Base-by-base conservation (phyloP, 2,329 filamentous ascomycete species). In the Triangularia setosa region DNA sequence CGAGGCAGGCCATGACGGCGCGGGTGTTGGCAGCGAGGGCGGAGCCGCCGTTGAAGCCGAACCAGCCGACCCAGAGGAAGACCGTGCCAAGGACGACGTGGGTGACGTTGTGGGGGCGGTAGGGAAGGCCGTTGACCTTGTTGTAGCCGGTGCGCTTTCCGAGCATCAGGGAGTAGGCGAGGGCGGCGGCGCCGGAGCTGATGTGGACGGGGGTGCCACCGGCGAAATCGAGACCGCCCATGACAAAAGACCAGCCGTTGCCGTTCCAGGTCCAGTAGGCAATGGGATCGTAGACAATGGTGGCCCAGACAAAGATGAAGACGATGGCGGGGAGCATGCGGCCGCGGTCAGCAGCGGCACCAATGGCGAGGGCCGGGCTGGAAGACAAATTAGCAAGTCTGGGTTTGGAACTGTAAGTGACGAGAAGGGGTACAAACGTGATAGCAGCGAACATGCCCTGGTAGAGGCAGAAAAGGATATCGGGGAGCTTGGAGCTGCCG, bases 21-120 rank as follows among this genome's bases (percentile, higher is more conserved):
- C 93, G 91, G 71, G 96, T 80, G 79, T 95, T 96, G 68, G 92
- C 90, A 65, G 86, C 84, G 53, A 96, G 83, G 1, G 92, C 93
- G 3, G 90, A 85, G 67, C 93, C 93, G 61, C 91, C 93, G 77
- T 97, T 97, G 86, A 97, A 97, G 58, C 93, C 93, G 75, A 97
- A 95, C 93, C 93, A 97, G 64, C 93, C 93, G 55, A 97, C 91
- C 93, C 93, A 97, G 58, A 97, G 83, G 77, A 90, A 84, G 25
- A 89, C 84, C 3, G 90, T 91, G 23, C 90, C 90, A 56, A 92
- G 81, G 57, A 91, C 87, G 68, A 92, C 87, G 70, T 90, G 82
- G 64, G 89, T 90, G 54, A 90, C 87, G 73, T 90, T 92, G 77
- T 92, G 90, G 8, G 89, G 88, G 30, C 85, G 83, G 79, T 89